Percentiles rank a stretch among this genome's conserved stretches.
Evolutionary conservation across 768 basidiomycete genomes (phyloP).

Genomic region (Mycena latifolia): DNA sequence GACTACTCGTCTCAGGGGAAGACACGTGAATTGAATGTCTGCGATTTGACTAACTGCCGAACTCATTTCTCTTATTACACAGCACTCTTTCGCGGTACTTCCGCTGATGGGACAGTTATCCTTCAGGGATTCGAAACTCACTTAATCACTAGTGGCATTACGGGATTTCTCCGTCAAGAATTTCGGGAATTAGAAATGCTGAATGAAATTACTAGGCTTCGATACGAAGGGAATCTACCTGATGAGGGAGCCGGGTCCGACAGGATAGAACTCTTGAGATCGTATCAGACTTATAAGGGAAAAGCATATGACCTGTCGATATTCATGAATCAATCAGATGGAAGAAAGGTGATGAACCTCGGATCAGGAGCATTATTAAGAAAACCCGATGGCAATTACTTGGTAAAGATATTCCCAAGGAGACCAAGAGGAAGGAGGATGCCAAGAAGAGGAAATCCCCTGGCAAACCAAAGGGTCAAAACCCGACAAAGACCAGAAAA

Average conservation of each 20-base stretch:
- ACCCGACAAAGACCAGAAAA: no score
- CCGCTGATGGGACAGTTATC: conserved; percentile 40
- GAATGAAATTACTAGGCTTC: conserved; percentile 47
- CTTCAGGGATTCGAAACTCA: conserved; percentile 40
- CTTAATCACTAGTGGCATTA: conserved; percentile 42
- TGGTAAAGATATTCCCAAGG: conserved; percentile 37
- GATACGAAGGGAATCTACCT: conserved; percentile 36
- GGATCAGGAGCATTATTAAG: no score
- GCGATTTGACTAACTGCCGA: conserved; percentile 40
- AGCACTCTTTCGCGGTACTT: conserved; percentile 43
- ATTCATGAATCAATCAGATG: background rate
- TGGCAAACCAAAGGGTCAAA: no score
- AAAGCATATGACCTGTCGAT: conserved; percentile 4
- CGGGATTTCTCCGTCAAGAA: conserved; percentile 47
- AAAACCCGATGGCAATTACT: conserved; percentile 19
- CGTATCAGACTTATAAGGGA: conserved; percentile 39
- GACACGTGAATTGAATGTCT: conserved; percentile 41
- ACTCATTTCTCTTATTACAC: conserved; percentile 48
- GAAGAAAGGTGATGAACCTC: background rate
- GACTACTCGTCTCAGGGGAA: conserved; percentile 51
- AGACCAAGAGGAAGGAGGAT: background rate
- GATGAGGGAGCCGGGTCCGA: background rate
- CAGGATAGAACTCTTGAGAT: conserved; percentile 38
- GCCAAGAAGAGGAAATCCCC: no score
- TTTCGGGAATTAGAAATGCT: conserved; percentile 49